Percentiles rank a stretch among this genome's conserved stretches.
phyloP scores from a whole-genome alignment of 441 rosid species.

The Populus trichocarpa region DNA sequence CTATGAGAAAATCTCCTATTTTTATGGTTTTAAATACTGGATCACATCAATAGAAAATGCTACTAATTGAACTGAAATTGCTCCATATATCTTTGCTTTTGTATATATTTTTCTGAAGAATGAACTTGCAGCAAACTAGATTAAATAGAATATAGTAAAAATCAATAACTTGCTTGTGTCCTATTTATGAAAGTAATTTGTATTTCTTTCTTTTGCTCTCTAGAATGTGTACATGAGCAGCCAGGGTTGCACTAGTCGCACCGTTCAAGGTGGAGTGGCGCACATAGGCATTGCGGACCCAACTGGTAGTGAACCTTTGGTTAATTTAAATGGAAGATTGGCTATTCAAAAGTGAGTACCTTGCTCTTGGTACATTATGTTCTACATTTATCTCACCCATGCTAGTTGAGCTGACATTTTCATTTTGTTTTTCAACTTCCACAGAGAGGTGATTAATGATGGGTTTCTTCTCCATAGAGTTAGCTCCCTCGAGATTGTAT shows the following conservation, averaged over 20 bases:
- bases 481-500: conserved; percentile 53
- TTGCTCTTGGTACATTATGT: neutral
- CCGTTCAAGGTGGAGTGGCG: conserved; percentile 31
- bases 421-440: neutral
- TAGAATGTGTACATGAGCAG: conserved; percentile 64
- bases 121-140: neutral
- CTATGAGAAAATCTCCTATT: neutral
- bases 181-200: neutral
- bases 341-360: conserved; percentile 17
- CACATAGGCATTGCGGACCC: conserved; percentile 43
- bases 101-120: neutral
- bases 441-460: conserved; percentile 42
- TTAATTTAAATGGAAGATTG: conserved; percentile 19
- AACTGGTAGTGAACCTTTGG: conserved; percentile 13
- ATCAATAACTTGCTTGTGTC: neutral
- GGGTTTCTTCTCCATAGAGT: conserved; percentile 84
- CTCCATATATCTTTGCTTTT: neutral
- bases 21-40: neutral
- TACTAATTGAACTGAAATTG: neutral
- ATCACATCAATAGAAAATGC: neutral
- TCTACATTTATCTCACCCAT: neutral
- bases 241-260: conserved; percentile 36
- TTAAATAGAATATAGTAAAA: neutral
- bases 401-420: conserved; percentile 9
- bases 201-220: conserved; percentile 19